phyloP scores from a whole-genome alignment of 768 basidiomycete genomes.

The Boletus sp. region DNA sequence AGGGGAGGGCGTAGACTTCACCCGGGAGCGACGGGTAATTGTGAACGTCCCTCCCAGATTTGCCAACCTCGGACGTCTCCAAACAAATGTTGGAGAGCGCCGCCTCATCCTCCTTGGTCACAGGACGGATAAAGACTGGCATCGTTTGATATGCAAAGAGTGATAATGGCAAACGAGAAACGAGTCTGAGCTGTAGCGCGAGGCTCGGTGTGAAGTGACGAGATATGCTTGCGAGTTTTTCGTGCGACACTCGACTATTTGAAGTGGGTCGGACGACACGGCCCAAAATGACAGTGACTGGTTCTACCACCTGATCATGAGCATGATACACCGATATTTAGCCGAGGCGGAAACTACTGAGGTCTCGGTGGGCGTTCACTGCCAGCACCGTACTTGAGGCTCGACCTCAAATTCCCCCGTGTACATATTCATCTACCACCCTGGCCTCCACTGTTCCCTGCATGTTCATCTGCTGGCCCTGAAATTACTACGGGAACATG shows the following conservation, averaged over 20 bases:
- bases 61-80: slow-evolving; percentile 69
- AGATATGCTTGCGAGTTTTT: neutral
- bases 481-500: slow-evolving; percentile 23
- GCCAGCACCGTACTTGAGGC: neutral
- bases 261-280: neutral
- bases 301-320: slow-evolving; percentile 12
- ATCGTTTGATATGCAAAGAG: slow-evolving; percentile 15
- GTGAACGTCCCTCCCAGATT: slow-evolving; percentile 61
- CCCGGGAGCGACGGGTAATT: slow-evolving; percentile 65
- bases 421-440: slow-evolving; percentile 23
- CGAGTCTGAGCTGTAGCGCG: neutral
- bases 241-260: neutral
- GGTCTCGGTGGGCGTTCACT: neutral
- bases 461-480: slow-evolving; percentile 30
- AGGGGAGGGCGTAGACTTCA: slow-evolving; percentile 73
- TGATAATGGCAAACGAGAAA: neutral
- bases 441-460: slow-evolving; percentile 18
- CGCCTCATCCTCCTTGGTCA: slow-evolving; percentile 49
- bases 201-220: neutral
- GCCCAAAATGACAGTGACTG: neutral
- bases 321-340: slow-evolving; percentile 17
- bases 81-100: slow-evolving; percentile 72
- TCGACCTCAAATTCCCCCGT: neutral
- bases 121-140: slow-evolving; percentile 54
- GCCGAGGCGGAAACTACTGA: slow-evolving; percentile 10